Evolutionary conservation across 2,329 filamentous ascomycete genomes (phyloP).

Genomic region (Hypoxylon sp.): DNA sequence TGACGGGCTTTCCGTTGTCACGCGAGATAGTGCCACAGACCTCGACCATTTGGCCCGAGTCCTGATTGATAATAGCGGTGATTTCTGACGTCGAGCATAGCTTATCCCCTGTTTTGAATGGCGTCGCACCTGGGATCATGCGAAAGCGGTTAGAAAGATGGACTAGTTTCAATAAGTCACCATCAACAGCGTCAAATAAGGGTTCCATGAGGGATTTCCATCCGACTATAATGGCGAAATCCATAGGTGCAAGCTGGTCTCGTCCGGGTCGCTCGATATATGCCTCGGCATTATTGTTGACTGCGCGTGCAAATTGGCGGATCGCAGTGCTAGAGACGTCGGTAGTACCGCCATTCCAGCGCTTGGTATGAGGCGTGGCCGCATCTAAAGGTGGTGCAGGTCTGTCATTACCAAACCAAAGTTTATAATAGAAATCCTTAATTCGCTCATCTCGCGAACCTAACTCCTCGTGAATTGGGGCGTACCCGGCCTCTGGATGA

Average conservation of each 20-base stretch:
- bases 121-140: conserved; percentile 91
- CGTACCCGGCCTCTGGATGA: conserved; percentile 91
- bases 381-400: conserved; percentile 4
- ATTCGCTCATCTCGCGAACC: conserved; percentile 91
- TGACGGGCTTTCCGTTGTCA: conserved; percentile 76
- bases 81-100: conserved; percentile 90
- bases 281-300: conserved; percentile 29
- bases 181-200: conserved; percentile 76
- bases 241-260: conserved; percentile 72
- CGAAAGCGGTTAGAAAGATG: conserved; percentile 96
- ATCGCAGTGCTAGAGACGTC: conserved; percentile 66
- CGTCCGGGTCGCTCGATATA: conserved; percentile 30
- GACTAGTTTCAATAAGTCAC: conserved; percentile 91
- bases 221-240: conserved; percentile 92
- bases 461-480: conserved; percentile 94
- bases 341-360: conserved; percentile 72
- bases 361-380: conserved; percentile 4
- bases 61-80: conserved; percentile 96
- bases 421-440: conserved; percentile 97
- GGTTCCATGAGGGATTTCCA: conserved; percentile 98
- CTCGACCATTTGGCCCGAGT: conserved; percentile 97
- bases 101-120: conserved; percentile 90
- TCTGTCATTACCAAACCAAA: conserved; percentile 77
- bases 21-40: conserved; percentile 92
- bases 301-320: conserved; percentile 28